Percentiles rank a stretch among this genome's conserved stretches.
These are phyloP conservation scores for Apiotrichum siamense DNA, from an alignment of 1,284 basidiomycete genomes.

Conservation along the genomic window DNA sequence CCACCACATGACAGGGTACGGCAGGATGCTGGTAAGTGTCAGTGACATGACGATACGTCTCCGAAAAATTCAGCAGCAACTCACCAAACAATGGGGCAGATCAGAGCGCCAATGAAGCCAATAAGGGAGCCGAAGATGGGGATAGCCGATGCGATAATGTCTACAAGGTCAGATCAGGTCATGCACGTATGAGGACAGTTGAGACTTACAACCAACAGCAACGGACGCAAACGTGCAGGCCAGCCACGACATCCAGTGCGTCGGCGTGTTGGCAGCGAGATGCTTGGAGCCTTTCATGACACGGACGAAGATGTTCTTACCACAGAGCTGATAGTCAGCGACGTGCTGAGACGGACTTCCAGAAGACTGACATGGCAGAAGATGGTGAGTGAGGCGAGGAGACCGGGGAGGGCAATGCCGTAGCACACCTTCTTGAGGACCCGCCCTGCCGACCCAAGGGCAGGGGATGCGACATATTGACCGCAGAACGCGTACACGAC, in stretches of 20 bases:
- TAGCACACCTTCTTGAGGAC: slow-evolving; percentile 42
- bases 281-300: slow-evolving; percentile 57
- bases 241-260: slow-evolving; percentile 58
- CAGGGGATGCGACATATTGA: slow-evolving; percentile 27
- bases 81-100: slow-evolving; percentile 23
- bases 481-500: slow-evolving; percentile 19
- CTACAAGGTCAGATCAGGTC: too few relatives aligned
- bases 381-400: slow-evolving; percentile 35
- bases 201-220: slow-evolving; percentile 13
- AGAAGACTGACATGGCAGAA: slow-evolving; percentile 26
- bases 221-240: slow-evolving; percentile 42
- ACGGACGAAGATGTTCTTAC: slow-evolving; percentile 60
- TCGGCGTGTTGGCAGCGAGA: slow-evolving; percentile 55
- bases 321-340: slow-evolving; percentile 33
- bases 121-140: slow-evolving; percentile 29
- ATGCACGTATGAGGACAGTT: too few relatives aligned
- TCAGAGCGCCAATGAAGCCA: slow-evolving; percentile 28
- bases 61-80: too few relatives aligned
- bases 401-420: slow-evolving; percentile 39
- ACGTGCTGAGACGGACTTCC: too few relatives aligned
- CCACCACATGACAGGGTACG: slow-evolving; percentile 31
- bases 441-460: slow-evolving; percentile 43
- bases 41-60: too few relatives aligned
- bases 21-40: too few relatives aligned
- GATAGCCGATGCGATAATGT: slow-evolving; percentile 20